Percentiles rank a stretch among this genome's conserved stretches.
Evolutionary conservation across 352 stramenopile genomes (phyloP).

Genomic region (Phytophthora citrophthora): DNA sequence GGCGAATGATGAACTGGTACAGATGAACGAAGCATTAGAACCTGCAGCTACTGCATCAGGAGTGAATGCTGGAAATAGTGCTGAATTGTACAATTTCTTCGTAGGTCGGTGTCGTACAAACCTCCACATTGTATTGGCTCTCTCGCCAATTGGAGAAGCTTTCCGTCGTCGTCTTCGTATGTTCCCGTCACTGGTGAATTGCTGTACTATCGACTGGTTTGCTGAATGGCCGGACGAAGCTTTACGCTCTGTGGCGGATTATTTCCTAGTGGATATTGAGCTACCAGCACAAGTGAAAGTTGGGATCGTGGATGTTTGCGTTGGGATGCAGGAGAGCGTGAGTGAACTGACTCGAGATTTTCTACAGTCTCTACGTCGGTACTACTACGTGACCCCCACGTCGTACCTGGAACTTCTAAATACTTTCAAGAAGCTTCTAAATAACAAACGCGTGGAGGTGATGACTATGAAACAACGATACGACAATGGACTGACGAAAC

Average conservation of each 20-base stretch:
- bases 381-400: conserved; percentile 97
- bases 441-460: conserved; percentile 92
- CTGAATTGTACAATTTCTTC: conserved; percentile 92
- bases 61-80: conserved; percentile 75
- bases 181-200: conserved; percentile 97
- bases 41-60: conserved; percentile 58
- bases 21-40: conserved; percentile 83
- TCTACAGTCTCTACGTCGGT: conserved; percentile 84
- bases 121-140: conserved; percentile 93
- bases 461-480: conserved; percentile 92
- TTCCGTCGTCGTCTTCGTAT: conserved; percentile 94
- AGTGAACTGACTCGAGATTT: conserved; percentile 85
- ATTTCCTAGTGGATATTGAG: conserved; percentile 92
- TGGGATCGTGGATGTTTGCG: conserved; percentile 94
- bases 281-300: conserved; percentile 76
- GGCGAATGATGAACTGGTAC: conserved; percentile 88
- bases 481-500: conserved; percentile 93
- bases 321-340: conserved; percentile 95
- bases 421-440: conserved; percentile 94
- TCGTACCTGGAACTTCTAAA: conserved; percentile 96
- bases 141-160: conserved; percentile 94
- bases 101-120: conserved; percentile 92
- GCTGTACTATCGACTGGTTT: conserved; percentile 98
- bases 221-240: conserved; percentile 95
- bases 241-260: conserved; percentile 91